These are phyloP conservation scores for Rutidosis leptorrhynchoides DNA, from an alignment of 129 eudicot genomes.

Conservation along the genomic window DNA sequence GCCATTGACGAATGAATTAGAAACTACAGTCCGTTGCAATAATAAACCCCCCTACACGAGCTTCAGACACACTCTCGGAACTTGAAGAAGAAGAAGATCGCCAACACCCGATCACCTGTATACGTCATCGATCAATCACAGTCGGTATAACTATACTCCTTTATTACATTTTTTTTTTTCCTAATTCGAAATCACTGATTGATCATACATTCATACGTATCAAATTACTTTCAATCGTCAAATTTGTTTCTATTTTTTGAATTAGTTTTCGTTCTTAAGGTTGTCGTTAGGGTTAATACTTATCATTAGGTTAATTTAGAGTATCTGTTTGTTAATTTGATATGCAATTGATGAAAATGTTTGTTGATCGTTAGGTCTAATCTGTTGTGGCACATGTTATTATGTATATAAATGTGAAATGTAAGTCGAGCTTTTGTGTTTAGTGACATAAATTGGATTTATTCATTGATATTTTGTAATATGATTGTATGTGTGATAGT, in stretches of 20 bases:
- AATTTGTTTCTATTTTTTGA: slow-evolving; percentile 3
- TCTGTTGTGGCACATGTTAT: slow-evolving; percentile 11
- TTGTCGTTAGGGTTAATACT: slow-evolving; percentile 3
- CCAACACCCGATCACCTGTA: slow-evolving; percentile 23
- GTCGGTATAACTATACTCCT: slow-evolving; percentile 17
- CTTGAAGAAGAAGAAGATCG: slow-evolving; percentile 29
- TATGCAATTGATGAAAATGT: neutral
- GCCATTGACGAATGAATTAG: too few relatives aligned
- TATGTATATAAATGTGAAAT: slow-evolving; percentile 7
- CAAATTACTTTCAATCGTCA: slow-evolving; percentile 18
- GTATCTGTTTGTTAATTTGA: neutral
- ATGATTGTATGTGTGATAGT: neutral
- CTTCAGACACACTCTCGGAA: slow-evolving; percentile 23
- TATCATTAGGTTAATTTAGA: neutral
- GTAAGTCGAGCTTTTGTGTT: slow-evolving; percentile 13
- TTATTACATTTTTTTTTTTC: neutral
- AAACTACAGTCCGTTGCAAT: too few relatives aligned
- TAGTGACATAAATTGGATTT: neutral
- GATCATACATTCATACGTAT: slow-evolving; percentile 20
- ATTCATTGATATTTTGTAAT: neutral
- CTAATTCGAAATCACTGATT: neutral
- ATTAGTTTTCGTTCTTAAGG: slow-evolving; percentile 10
- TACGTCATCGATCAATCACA: slow-evolving; percentile 26
- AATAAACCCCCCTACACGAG: slow-evolving; percentile 25
- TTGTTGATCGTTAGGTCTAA: slow-evolving; percentile 18